Evolutionary conservation across 768 basidiomycete species (phyloP).

Genomic region (Auricularia cornea): DNA sequence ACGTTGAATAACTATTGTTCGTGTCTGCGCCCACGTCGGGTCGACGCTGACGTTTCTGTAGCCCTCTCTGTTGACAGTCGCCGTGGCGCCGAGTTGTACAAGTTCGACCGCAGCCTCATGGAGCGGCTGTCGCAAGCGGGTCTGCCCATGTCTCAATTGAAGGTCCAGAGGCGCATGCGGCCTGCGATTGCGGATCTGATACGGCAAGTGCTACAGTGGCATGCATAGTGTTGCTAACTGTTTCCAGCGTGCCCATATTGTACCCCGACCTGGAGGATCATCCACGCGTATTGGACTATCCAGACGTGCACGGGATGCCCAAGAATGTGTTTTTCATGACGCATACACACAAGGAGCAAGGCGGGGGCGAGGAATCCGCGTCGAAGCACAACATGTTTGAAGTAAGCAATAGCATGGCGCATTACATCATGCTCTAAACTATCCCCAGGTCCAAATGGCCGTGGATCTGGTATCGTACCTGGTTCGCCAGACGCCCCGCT

Average conservation of each 20-base stretch:
- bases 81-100: constrained; percentile 46
- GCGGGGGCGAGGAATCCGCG: constrained; percentile 48
- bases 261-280: constrained; percentile 58
- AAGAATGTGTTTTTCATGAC: constrained; percentile 62
- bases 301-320: constrained; percentile 49
- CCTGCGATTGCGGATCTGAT: constrained; percentile 58
- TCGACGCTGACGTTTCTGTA: constrained; percentile 19
- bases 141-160: constrained; percentile 58
- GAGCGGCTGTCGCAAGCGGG: constrained; percentile 54
- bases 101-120: constrained; percentile 69
- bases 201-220: constrained; percentile 28
- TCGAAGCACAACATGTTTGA: constrained; percentile 65
- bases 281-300: constrained; percentile 40
- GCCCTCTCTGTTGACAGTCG: constrained; percentile 61
- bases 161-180: constrained; percentile 70
- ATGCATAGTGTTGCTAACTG: not conserved
- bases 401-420: too few relatives aligned
- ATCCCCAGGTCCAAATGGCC: constrained; percentile 35
- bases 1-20: constrained; percentile 54
- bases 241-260: constrained; percentile 17
- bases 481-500: constrained; percentile 39
- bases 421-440: too few relatives aligned
- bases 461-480: constrained; percentile 47
- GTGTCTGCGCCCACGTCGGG: constrained; percentile 9
- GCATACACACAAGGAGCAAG: constrained; percentile 54